Conservation (phyloP, 345 rosid species). For the Brassica rapa region DNA sequence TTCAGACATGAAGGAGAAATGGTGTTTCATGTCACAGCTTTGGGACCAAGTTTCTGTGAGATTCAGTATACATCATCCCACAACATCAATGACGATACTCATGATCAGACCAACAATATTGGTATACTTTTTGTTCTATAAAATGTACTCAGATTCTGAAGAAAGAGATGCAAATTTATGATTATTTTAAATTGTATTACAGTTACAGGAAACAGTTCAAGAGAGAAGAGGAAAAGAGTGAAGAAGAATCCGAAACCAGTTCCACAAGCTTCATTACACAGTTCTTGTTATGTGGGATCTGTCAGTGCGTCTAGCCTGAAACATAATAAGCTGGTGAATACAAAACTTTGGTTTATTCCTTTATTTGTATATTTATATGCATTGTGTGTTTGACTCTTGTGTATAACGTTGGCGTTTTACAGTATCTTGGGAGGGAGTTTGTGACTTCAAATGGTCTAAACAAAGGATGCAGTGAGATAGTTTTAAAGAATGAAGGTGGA, state of each 20-base stretch:
- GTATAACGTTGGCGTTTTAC: not conserved
- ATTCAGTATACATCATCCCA: not conserved
- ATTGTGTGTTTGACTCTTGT: not conserved
- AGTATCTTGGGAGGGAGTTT: conserved; percentile 13
- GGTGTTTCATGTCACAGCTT: not conserved
- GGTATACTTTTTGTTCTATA: not conserved
- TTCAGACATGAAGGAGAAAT: not conserved
- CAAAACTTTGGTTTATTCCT: not conserved
- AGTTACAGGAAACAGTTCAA: not conserved
- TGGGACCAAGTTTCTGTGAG: not conserved
- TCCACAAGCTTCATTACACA: not conserved
- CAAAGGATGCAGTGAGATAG: conserved; percentile 17
- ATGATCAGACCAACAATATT: not conserved
- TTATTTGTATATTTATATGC: no score
- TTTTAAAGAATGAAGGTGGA: conserved; percentile 21
- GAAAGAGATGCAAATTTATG: not conserved
- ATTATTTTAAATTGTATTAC: no score
- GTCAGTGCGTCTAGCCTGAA: not conserved
- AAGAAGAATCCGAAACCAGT: not conserved
- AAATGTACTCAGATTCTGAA: not conserved
- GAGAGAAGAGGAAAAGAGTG: not conserved
- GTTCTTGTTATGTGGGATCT: not conserved
- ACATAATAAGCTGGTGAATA: not conserved
- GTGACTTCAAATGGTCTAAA: conserved; percentile 16
- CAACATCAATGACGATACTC: not conserved